phyloP scores from a whole-genome alignment of 169 alveolate genomes.

The Amoebophrya sp. region DNA sequence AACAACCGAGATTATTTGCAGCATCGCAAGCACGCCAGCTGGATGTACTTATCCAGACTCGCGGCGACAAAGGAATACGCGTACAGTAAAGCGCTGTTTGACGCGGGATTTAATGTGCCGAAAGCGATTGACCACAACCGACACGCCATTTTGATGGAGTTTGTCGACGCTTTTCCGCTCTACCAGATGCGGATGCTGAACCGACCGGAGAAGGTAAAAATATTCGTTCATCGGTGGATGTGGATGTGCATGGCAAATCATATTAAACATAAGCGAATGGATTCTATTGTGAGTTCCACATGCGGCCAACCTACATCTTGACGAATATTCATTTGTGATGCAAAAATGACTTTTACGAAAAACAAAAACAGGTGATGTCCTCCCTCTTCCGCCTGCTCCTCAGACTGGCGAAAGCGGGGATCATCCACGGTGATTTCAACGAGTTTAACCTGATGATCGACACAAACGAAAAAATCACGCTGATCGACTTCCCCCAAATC shows the following conservation, averaged over 20 bases:
- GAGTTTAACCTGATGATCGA: constrained; percentile 91
- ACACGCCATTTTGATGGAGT: constrained; percentile 95
- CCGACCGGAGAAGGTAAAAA: constrained; percentile 62
- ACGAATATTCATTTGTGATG: neutral
- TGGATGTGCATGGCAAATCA: too few species aligned
- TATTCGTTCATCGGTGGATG: constrained; percentile 36
- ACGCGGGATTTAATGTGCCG: constrained; percentile 92
- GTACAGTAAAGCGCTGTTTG: constrained; percentile 88
- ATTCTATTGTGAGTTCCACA: neutral
- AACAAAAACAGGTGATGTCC: constrained; percentile 22
- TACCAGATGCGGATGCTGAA: constrained; percentile 71
- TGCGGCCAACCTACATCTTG: too few species aligned
- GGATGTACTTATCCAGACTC: constrained; percentile 96
- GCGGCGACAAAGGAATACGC: constrained; percentile 98
- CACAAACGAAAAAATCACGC: constrained; percentile 68
- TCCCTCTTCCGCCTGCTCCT: constrained; percentile 65
- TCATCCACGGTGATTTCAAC: constrained; percentile 97
- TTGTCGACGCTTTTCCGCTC: constrained; percentile 86
- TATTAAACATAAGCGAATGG: neutral
- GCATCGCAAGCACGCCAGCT: constrained; percentile 87
- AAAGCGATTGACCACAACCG: constrained; percentile 93
- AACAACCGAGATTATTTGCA: constrained; percentile 95
- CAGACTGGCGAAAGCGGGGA: constrained; percentile 86
- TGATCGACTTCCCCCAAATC: constrained; percentile 95
- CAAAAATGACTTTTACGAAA: too few species aligned